A percentile compares a stretch with the other conserved stretches of the same genome.
phyloP scores from a whole-genome alignment of 768 basidiomycete genomes.

The Pisolithus marmoratus region DNA sequence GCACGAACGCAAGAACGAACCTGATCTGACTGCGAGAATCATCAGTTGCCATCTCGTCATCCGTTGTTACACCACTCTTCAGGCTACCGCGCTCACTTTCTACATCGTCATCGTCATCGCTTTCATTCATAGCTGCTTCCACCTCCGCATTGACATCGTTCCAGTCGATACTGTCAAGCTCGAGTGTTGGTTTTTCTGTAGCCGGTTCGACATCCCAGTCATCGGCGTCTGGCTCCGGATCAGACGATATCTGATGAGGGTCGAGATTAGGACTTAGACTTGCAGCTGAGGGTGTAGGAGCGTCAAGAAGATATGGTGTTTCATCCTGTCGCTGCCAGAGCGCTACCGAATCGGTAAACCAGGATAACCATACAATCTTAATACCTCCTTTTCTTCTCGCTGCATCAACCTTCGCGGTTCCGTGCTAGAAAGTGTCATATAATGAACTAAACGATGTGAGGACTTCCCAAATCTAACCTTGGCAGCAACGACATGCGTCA shows the following conservation, averaged over 20 bases:
- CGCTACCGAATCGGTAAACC: slow-evolving; percentile 89
- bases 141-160: slow-evolving; percentile 82
- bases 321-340: slow-evolving; percentile 84
- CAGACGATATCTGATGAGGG: slow-evolving; percentile 53
- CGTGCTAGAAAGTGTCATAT: slow-evolving; percentile 44
- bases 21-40: slow-evolving; percentile 44
- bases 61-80: slow-evolving; percentile 40
- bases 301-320: slow-evolving; percentile 66
- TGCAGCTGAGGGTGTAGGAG: slow-evolving; percentile 37
- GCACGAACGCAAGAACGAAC: slow-evolving; percentile 21
- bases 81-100: slow-evolving; percentile 37
- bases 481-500: slow-evolving; percentile 90
- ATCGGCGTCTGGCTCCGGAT: slow-evolving; percentile 61
- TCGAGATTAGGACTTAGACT: slow-evolving; percentile 42
- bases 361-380: slow-evolving; percentile 81
- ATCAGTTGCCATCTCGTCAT: slow-evolving; percentile 48
- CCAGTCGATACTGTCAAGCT: slow-evolving; percentile 69
- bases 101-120: slow-evolving; percentile 47
- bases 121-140: slow-evolving; percentile 81
- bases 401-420: slow-evolving; percentile 86
- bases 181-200: slow-evolving; percentile 32
- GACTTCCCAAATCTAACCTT: slow-evolving; percentile 46
- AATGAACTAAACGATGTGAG: slow-evolving; percentile 4
- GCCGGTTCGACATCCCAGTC: slow-evolving; percentile 54
- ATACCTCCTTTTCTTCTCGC: slow-evolving; percentile 73